phyloP scores from a whole-genome alignment of 2,329 filamentous ascomycete genomes.

The Salinomyces thailandicus region DNA sequence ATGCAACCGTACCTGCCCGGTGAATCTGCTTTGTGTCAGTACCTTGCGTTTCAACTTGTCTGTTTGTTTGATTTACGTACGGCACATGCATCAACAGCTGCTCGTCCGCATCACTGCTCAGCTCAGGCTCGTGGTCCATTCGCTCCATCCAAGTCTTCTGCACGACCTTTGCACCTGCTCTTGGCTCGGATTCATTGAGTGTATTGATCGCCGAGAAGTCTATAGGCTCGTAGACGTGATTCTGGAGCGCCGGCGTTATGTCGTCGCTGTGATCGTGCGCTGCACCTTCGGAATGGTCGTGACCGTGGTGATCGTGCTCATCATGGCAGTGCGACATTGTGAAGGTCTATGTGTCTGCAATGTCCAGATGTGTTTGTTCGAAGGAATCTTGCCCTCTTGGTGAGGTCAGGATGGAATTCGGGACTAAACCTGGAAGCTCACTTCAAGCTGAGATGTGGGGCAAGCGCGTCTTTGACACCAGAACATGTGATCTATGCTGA shows the following conservation, averaged over 20 bases:
- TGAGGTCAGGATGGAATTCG: not conserved
- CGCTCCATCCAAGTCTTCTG: constrained; percentile 89
- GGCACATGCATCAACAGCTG: constrained; percentile 88
- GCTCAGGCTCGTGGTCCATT: constrained; percentile 58
- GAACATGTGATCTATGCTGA: not conserved
- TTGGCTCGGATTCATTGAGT: constrained; percentile 64
- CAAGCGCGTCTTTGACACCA: too few relatives aligned
- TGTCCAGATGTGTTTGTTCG: constrained; percentile 4
- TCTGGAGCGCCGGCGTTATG: constrained; percentile 81
- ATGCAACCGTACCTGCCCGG: constrained; percentile 86
- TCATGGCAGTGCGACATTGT: constrained; percentile 41
- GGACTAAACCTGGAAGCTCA: constrained; percentile 1
- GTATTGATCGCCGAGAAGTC: constrained; percentile 77
- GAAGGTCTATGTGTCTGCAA: not conserved
- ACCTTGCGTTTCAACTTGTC: not conserved
- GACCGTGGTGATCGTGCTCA: constrained; percentile 31
- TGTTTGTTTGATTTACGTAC: constrained; percentile 43
- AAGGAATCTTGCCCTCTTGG: too few relatives aligned
- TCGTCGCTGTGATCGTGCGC: constrained; percentile 85
- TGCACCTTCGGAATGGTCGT: constrained; percentile 46
- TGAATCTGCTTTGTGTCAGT: constrained; percentile 54
- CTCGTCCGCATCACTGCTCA: constrained; percentile 80
- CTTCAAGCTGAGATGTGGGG: not conserved
- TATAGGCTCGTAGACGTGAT: constrained; percentile 84
- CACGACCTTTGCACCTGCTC: constrained; percentile 62